phyloP scores from a whole-genome alignment of 371 early-diverging fungal species.

The Mortierella sp. region DNA sequence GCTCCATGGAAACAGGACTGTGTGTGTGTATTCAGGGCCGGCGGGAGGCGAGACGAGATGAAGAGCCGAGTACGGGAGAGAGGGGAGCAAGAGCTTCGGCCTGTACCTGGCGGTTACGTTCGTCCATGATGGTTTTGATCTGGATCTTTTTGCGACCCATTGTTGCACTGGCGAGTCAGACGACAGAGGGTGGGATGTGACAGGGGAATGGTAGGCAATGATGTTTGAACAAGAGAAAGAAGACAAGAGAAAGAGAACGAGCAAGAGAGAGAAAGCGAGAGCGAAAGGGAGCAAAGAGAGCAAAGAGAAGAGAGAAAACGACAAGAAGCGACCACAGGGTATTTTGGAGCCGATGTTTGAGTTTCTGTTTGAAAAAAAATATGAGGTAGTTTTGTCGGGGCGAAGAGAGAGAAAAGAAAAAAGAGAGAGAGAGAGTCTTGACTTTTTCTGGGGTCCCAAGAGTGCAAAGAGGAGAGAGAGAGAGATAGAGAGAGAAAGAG shows the following conservation, averaged over 20 bases:
- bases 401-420: not conserved
- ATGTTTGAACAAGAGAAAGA: not conserved
- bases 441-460: no score
- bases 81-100: not conserved
- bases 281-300: no score
- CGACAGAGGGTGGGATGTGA: not conserved
- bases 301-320: no score
- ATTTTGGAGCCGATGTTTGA: no score
- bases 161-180: not conserved
- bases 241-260: no score
- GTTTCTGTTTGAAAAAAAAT: no score
- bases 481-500: not conserved
- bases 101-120: conserved; percentile 87
- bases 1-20: no score
- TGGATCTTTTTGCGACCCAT: conserved; percentile 97
- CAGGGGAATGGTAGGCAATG: not conserved
- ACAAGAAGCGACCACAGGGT: no score
- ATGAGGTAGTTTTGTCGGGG: no score
- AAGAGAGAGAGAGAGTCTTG: not conserved
- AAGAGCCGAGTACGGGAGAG: not conserved
- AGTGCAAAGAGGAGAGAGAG: not conserved
- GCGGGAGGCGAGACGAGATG: not conserved
- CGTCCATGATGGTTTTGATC: conserved; percentile 91
- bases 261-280: no score
- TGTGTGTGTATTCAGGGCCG: not conserved